Base-by-base conservation (phyloP, 305 asterid species). In the Rubia tinctorum region DNA sequence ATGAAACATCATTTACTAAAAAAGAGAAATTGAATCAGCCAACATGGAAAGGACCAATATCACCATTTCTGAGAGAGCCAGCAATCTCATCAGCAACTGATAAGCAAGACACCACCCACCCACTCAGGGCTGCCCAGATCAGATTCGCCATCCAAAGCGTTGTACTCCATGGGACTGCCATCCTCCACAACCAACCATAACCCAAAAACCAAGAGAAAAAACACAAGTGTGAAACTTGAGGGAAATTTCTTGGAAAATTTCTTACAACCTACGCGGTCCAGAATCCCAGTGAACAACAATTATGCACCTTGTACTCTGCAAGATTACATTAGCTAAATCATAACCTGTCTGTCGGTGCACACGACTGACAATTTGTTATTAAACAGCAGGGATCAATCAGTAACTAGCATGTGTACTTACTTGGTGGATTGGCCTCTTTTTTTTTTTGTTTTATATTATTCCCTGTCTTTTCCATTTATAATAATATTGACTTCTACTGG, bases 81-180 rank as follows among this genome's bases (percentile, higher is more conserved):
- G 93, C 96, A 69, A 87, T 87, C 79, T 89, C 97, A 75, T 93
- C 95, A 43, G 98, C 98, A 71, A 87, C 85, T 43, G 82, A 82
- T 75, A 90, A 84, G 80, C 96, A 91, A 80, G 90, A 83, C 53
- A 87, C 80, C 8, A 90, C 84, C 90, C 95, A 89, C 67, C 89
- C 86, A 75, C 81, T 75, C 71, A 93, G 67, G 42, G 96, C 93
- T 81, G 86, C 37, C 95, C 96, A 91, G 73, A 91, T 78, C 90
- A 89, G 86, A 67, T 78, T 84, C 45, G 86, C 93, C 76, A 89
- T 53, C 90, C 88, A 86, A 25, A 89, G 68, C 4, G 88, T 89
- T 82, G 69, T 77, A 69, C 88, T 88, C 93, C 97, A 93, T 43
- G 88, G 86, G 82, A 89, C 86, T 13, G 95, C 98, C 98, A 90